Base-by-base conservation (phyloP, 164 flowering plant genomes). In the Nymphaea thermarum region DNA sequence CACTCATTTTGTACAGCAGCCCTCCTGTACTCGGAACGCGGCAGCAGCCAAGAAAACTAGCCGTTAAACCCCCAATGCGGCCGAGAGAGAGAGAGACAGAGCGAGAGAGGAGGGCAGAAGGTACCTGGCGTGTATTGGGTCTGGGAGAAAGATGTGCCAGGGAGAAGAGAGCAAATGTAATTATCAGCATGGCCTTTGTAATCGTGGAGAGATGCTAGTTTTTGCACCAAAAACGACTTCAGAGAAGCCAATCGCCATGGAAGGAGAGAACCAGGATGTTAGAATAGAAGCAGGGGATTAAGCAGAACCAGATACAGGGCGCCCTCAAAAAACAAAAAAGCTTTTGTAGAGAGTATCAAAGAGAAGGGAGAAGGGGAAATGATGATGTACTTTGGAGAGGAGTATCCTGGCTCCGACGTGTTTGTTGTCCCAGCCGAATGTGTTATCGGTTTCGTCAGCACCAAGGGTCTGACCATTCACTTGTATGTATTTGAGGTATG, bases 401-500 rank as follows among this genome's bases (percentile, higher is more conserved):
- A 93, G 92, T 73, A 91, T 85, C 65, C 91, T 86, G 2, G 93
- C 91, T 57, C 98, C 98, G 68, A 76, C 98, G 79, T 88, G 98
- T 77, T 93, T 93, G 82, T 93, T 89, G 77, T 93, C 98, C 98
- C 98, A 91, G 2, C 98, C 92, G 78, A 91, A 93, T 42, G 83
- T 83, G 66, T 87, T 87, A 61, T 88, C 95, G 62, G 68, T 59
- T 70, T 93, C 92, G 68, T 79, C 90, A 59, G 91, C 97, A 25
- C 98, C 96, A 70, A 93, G 91, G 6, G 72, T 84, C 61, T 82
- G 88, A 2, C 96, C 97, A 72, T 91, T 93, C 0, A 74, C 79
- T 75, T 84, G 89, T 70, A 91, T 90, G 81, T 91, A 93, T 77
- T 77, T 81, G 57, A 87, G 74, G 70, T 84, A 93, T 5, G 70